Evolutionary conservation across 2,329 filamentous ascomycete genomes (phyloP), one percentile per base, ranked within the genome.

Genomic region (Camillea tinctor): DNA sequence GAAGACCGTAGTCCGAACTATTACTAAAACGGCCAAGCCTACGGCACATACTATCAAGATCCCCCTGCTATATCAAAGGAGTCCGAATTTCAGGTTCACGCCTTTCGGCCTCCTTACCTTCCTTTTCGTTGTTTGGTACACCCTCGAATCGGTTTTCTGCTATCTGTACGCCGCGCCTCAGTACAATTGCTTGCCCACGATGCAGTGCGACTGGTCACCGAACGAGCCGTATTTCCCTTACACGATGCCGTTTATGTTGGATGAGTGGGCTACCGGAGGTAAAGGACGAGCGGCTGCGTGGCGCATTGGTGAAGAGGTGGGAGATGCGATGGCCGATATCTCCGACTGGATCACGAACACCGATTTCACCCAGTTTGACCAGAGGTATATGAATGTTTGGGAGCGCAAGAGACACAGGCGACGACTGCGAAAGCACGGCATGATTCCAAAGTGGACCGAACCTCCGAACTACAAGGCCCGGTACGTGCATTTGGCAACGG

Each of bases 201-300:
- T 74, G 48, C 77, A 79, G 1, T 87, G 84, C 68, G 76, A 80
- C 40, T 88, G 83, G 83, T 81, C 80, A 24, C 77, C 79, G 11
- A 78, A 83, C 52, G 85, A 88, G 69, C 86, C 86, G 0, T 80
- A 80, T 23, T 88, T 85, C 71, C 85, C 85, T n/a, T 78, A 76
- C 48, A 83, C 84, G 1, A 77, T 88, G 52, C 85, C 86, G 2
- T 80, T 86, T 59, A 88, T 88, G 74, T 68, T 88, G 13, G 85
- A 88, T 68, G 80, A 88, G 66, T 88, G 85, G 85, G 69, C 77
- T 8, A 84, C 82, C 0, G 80, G 82, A 17, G 84, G 84, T 1
- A 73, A 72, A 36, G 82, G 81, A 4, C 80, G 82, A 44, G 66
- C 64, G 1, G 50, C 79, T 3, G 71, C 73, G 15, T 70, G 70